Base-by-base conservation (phyloP, 164 flowering plant species). In the Piper betle region DNA sequence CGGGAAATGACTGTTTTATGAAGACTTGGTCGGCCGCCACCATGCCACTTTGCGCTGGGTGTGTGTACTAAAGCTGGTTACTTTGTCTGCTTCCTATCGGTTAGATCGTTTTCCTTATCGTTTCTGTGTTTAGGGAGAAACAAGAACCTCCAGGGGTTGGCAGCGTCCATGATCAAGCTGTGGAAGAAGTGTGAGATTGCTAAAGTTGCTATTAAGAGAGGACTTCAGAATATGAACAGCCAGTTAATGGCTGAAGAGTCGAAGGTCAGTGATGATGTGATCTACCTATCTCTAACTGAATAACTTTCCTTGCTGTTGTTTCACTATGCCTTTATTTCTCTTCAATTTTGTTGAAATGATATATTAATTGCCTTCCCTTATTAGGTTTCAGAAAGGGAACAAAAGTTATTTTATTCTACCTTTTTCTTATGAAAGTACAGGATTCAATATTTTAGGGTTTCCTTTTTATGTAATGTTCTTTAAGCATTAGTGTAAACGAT, bases 151-250 rank as follows among this genome's bases (percentile, higher is more conserved):
- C 93, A 91, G 67, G 99, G 99, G 54, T 68, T 94, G 78, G 99
- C 97, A 65, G 83, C 76, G 66, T 64, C 96, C 33, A 91, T 94
- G 43, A 64, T 91, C 41, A 91, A 82, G 81, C 90, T 94, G 15
- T 94, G 99, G 99, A 96, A 88, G 72, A 94, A 79, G 75, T 84
- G 91, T 69, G 97, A 90, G 77, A 80, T 94, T 74, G 99, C 85
- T 53, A 94, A 90, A 66, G 77, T 94, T 77, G 99, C 95, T 37
- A 79, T 94, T 56, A 94, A 94, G 74, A 85, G 91, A 80, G 99
- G 99, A 48, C 88, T 84, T n/a, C 91, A 88, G 75, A 88, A 87
- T 70, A 83, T 88, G 46, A 85, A 82, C 70, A 91, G 84, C 71
- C 77, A 83, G 71, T 25, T 91, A 75, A 91, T 94, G 91, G 97